Conservation (phyloP, 1,284 basidiomycete species). For the Cryptococcus jaspeensis region DNA sequence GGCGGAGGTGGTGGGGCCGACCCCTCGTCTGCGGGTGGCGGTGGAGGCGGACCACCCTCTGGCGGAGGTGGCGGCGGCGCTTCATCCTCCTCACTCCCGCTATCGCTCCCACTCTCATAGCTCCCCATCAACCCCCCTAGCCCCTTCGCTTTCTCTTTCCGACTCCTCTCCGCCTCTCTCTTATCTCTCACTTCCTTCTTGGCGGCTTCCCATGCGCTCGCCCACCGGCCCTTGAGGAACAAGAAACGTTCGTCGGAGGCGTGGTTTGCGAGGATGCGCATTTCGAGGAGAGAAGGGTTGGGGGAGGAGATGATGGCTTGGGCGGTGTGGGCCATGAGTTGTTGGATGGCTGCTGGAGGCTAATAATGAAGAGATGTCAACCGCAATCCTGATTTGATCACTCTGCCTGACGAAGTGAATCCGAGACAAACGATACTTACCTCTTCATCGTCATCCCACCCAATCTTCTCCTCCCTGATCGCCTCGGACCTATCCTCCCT, state of each 20-base stretch:
- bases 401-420: not conserved
- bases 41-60: conserved; percentile 10
- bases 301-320: conserved; percentile 64
- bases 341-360: conserved; percentile 65
- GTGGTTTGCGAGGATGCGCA: conserved; percentile 83
- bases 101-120: conserved; percentile 45
- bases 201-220: conserved; percentile 59
- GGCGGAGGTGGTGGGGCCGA: not conserved
- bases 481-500: conserved; percentile 21
- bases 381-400: not conserved
- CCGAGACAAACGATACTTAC: conserved; percentile 45
- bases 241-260: conserved; percentile 67
- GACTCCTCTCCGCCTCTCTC: conserved; percentile 10
- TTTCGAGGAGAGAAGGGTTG: conserved; percentile 73
- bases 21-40: conserved; percentile 11
- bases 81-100: conserved; percentile 18
- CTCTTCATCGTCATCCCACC: conserved; percentile 71
- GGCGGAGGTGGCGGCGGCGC: conserved; percentile 18
- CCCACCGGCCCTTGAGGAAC: conserved; percentile 74
- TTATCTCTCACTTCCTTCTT: conserved; percentile 18
- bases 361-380: conserved; percentile 50
- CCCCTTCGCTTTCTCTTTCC: conserved; percentile 17
- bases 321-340: conserved; percentile 74
- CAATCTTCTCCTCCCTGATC: conserved; percentile 14
- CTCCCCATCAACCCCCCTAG: conserved; percentile 42